phyloP scores from a whole-genome alignment of 2,329 filamentous ascomycete genomes.

The Ophiocordyceps camponoti-rufipedis region DNA sequence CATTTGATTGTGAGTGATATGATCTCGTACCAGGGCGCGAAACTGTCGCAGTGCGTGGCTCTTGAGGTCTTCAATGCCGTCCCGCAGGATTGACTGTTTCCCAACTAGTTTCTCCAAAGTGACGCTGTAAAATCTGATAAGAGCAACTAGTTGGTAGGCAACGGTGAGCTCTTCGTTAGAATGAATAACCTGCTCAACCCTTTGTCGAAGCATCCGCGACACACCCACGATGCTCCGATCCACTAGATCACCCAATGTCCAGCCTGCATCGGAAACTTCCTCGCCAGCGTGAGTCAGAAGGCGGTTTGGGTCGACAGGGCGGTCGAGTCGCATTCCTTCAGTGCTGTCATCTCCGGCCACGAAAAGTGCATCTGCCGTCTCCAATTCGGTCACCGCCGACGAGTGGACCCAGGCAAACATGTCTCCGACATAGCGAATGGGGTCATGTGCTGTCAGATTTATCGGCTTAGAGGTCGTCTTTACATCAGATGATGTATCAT shows the following conservation, averaged over 20 bases:
- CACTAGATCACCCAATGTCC: conserved; percentile 70
- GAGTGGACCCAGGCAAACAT: conserved; percentile 98
- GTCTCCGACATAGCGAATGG: conserved; percentile 79
- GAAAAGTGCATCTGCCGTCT: conserved; percentile 82
- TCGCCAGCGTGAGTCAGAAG: conserved; percentile 36
- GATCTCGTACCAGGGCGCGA: conserved; percentile 61
- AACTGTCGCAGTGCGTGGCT: conserved; percentile 69
- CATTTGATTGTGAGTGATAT: conserved; percentile 54
- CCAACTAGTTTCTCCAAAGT: conserved; percentile 73
- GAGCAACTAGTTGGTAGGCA: conserved; percentile 77
- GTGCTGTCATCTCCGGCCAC: conserved; percentile 77
- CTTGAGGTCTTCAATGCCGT: conserved; percentile 50
- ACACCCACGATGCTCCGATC: conserved; percentile 72
- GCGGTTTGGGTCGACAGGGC: conserved; percentile 72
- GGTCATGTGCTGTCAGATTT: conserved; percentile 82
- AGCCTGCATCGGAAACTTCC: conserved; percentile 56
- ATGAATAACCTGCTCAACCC: conserved; percentile 81
- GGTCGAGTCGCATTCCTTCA: conserved; percentile 60
- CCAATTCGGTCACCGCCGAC: conserved; percentile 79
- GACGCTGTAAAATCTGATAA: conserved; percentile 73
- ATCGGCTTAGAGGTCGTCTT: conserved; percentile 66
- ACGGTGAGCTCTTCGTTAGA: conserved; percentile 79
- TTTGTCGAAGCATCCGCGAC: conserved; percentile 66
- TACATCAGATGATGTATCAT: conserved; percentile 34
- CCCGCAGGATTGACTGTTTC: conserved; percentile 46